Base-by-base conservation (phyloP, 441 rosid genomes). In the Monsonia emarginata region DNA sequence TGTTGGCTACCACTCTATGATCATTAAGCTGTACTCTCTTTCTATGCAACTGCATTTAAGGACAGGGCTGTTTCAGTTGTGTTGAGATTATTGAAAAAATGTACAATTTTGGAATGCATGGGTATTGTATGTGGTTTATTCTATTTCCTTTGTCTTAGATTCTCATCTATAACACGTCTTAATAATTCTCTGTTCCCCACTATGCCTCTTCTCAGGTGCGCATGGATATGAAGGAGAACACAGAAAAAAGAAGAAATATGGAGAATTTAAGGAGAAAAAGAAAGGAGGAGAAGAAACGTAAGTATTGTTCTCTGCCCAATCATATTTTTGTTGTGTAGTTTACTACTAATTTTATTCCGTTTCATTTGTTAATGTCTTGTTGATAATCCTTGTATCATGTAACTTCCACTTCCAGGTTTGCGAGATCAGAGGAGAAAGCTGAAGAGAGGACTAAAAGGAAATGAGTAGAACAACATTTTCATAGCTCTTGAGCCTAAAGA, bases 281-380 rank as follows among this genome's bases (percentile, higher is more conserved):
- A 72, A 94, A 85, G 81, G 86, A 82, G 1, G 98, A 88, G 81
- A 93, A 90, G 76, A 93, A 80, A 84, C 82, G 93, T 90, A 78
- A 5, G 30, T 6, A 16, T 56, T 54, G 7, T 19, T 26, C 57
- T 9, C 42, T 30, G 0, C 1, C 36, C 44, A 6, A 16, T 69
- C 25, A 11, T 21, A 10, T 1, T 14, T 65, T 10, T 0, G 7
- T 26, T 26, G 10, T 16, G 44, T 26, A 0, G 0, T 5, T 11
- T 24, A 26, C 26, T 50, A 21, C 24, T 30, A 27, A 32, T 11
- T 42, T 4, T 67, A n/a, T n/a, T n/a, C n/a, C n/a, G n/a, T 61
- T 28, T 50, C 50, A 24, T 13, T 32, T 2, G 9, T 28, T 5
- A 19, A 25, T 58, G 54, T 27, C 0, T 61, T 4, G 13, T 44